Evolutionary conservation across 306 rosid genomes (phyloP), one percentile per base, ranked within the genome.

Genomic region (Senna tora): DNA sequence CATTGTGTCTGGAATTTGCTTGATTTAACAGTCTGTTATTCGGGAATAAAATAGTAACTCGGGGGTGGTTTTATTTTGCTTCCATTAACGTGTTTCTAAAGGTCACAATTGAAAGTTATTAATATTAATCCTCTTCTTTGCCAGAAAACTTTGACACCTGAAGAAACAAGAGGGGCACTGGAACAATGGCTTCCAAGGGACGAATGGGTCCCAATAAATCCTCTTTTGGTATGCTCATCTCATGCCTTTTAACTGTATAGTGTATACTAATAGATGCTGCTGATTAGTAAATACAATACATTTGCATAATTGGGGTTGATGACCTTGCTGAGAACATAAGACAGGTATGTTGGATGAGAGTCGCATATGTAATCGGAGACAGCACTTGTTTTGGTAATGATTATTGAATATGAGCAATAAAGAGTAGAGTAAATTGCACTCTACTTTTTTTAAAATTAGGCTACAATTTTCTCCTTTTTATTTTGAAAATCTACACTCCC

Each of bases 121-220:
- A 65, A 76, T 69, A 64, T 71, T 71, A 65, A 76, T 63, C 25
- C 52, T 73, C 77, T 61, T 50, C 25, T 77, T 67, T 79, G 50
- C 65, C 56, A 93, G 98, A 93, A 85, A 86, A 90, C 98, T 66
- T 78, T 66, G 14, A 86, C 85, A 28, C 97, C 96, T 0, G 97
- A 93, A 84, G 87, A 90, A 89, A 93, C 98, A 33, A 86, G 98
- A 81, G 77, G 81, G 81, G 88, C 87, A 9, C 73, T 93, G 72
- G 84, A 93, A 69, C 83, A 15, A 78, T 93, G 97, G 98, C 98
- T 93, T 53, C 98, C 98, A 0, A 87, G 77, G 88, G 96, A 93
- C 75, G 96, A 93, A 83, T 93, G 97, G 98, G 88, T 74, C 76
- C 89, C 92, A 51, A 90, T 93, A 83, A 93, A 93, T 81, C 90